phyloP scores from a whole-genome alignment of 345 rosid species.

The Eucalyptus erythrocorys region DNA sequence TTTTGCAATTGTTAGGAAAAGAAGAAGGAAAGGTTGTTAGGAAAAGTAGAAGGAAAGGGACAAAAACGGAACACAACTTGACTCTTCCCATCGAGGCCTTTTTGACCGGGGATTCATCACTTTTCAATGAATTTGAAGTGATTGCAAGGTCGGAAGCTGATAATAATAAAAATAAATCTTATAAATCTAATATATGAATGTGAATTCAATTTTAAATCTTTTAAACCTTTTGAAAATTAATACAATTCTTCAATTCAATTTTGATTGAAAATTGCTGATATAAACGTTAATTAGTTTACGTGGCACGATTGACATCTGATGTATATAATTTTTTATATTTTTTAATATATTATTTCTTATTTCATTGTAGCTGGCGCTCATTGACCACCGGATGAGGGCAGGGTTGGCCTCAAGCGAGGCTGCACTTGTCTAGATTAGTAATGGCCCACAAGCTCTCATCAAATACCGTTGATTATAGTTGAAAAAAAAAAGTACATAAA shows the following conservation, averaged over 20 bases:
- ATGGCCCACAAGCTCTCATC: not conserved
- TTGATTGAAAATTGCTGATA: not conserved
- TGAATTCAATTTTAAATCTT: accelerated
- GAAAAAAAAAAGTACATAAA: not conserved
- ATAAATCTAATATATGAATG: not conserved
- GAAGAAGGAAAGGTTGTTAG: not conserved
- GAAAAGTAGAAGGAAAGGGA: not conserved
- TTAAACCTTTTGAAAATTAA: not conserved
- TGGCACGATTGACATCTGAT: not conserved
- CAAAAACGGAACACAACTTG: not conserved
- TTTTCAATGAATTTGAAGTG: not conserved
- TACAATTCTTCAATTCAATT: not conserved
- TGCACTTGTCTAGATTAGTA: not conserved
- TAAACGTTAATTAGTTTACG: accelerated
- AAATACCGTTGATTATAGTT: accelerated
- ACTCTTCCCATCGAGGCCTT: not conserved
- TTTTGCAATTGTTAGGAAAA: not conserved
- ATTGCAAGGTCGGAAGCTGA: not conserved
- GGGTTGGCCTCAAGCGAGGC: accelerated
- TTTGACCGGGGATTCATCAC: not conserved
- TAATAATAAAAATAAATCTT: not conserved
- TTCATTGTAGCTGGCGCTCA: not conserved
- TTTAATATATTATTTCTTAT: not conserved
- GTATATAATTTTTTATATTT: not conserved
- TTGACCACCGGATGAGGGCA: accelerated